These are phyloP conservation scores for Colletotrichum scovillei DNA, from an alignment of 2,329 filamentous ascomycete genomes.

Conservation along the genomic window DNA sequence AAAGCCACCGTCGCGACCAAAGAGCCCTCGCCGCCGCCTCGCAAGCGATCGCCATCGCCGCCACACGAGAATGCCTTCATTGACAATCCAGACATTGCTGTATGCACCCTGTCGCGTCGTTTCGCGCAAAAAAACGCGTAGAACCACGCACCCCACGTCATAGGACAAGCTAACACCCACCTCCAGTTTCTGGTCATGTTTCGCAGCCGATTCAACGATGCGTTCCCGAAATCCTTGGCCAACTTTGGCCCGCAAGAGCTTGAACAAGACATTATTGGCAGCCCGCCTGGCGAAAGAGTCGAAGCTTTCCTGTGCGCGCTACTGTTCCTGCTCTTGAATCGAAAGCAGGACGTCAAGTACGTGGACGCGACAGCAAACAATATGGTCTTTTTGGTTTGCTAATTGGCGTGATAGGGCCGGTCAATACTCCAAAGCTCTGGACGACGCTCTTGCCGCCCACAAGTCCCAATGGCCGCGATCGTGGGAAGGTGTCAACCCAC, in stretches of 20 bases:
- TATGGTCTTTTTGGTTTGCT: slow-evolving; percentile 1
- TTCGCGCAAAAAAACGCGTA: slow-evolving; percentile 58
- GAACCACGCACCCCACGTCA: slow-evolving; percentile 58
- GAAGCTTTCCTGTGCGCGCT: slow-evolving; percentile 92
- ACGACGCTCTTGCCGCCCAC: slow-evolving; percentile 89
- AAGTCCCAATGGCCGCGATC: slow-evolving; percentile 87
- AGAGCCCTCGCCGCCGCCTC: slow-evolving; percentile 73
- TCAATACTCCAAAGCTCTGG: slow-evolving; percentile 91
- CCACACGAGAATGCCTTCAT: slow-evolving; percentile 90
- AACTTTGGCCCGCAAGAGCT: slow-evolving; percentile 97
- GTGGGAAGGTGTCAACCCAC: slow-evolving; percentile 86
- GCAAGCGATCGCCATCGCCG: slow-evolving; percentile 87
- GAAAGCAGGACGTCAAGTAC: slow-evolving; percentile 99
- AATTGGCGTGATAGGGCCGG: slow-evolving; percentile 71
- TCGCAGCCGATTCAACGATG: slow-evolving; percentile 89
- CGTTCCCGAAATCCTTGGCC: slow-evolving; percentile 86
- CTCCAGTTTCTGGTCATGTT: slow-evolving; percentile 97
- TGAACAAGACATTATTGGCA: slow-evolving; percentile 84
- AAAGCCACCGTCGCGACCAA: slow-evolving; percentile 57
- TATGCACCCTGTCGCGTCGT: slow-evolving; percentile 68
- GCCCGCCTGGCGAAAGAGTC: slow-evolving; percentile 82
- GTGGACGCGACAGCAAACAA: slow-evolving; percentile 45
- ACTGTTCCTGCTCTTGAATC: slow-evolving; percentile 88
- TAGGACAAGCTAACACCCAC: slow-evolving; percentile 47
- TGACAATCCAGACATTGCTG: slow-evolving; percentile 92